Evolutionary conservation across 225 moss, liverwort and hornwort genomes (phyloP), one percentile per base, ranked within the genome.

Genomic region (Marchantia paleacea): DNA sequence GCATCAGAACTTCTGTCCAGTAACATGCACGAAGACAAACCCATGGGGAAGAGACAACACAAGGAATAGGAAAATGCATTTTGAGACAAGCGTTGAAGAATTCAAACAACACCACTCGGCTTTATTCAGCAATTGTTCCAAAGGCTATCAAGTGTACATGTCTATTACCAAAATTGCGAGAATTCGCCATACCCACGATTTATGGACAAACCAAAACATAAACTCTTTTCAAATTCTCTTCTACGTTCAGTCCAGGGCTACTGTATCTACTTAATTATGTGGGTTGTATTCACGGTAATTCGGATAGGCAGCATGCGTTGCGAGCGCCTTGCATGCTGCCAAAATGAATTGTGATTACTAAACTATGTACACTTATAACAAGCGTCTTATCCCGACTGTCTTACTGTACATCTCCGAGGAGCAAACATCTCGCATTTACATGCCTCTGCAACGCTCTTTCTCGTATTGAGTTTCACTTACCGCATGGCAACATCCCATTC

Each of bases 371-470:
- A 75, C 52, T 73, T 51, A 71, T 28, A 15, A 24, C 26, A 29
- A 58, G 16, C 28, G 75, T 58, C 57, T 73, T 52, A 11, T 73
- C 52, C 52, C 22, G 49, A 75, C 29, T 55, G 48, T 58, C 55
- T 58, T 30, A 20, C 55, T 75, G 75, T 75, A 75, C 55, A 75
- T 54, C 55, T 75, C 55, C 57, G 57, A 28, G 55, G 31, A 57
- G 75, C 75, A 75, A 75, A 55, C 57, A 58, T 75, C 55, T 31
- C 75, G 73, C 73, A 73, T 73, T 73, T 73, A 73, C 73, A 75
- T 16, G 48, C 75, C 57, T 75, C 75, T 55, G 52, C 48, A 70
- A 49, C 39, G 52, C 48, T 73, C 72, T 73, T 18, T 19, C 52
- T 52, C 72, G 29, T 60, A 39, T 18, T 22, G 71, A 20, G 48